A percentile compares a stretch with the other conserved stretches of the same genome.
phyloP scores from a whole-genome alignment of 257 asterid genomes.

The Penstemon barbatus region DNA sequence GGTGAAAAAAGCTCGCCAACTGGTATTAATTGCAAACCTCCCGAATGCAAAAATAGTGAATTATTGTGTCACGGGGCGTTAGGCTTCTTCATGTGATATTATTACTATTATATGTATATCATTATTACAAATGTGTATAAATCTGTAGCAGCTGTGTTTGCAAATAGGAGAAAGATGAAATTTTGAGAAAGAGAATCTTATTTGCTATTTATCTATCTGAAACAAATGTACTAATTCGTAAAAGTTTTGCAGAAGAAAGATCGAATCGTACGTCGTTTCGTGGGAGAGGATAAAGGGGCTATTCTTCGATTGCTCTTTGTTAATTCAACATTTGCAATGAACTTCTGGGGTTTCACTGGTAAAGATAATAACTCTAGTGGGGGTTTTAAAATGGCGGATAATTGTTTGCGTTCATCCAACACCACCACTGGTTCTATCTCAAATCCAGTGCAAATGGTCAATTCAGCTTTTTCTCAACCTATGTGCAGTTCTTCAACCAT shows the following conservation, averaged over 20 bases:
- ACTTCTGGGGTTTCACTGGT: conserved; percentile 52
- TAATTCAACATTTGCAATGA: conserved; percentile 35
- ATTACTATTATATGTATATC: conserved; percentile 18
- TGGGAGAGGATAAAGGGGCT: conserved; percentile 8
- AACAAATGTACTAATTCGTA: no score
- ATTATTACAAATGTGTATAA: conserved; percentile 26
- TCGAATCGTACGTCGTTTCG: neutral
- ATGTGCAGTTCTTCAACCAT: conserved; percentile 47
- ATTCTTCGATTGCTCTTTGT: neutral
- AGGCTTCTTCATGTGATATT: conserved; percentile 41
- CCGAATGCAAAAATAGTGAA: conserved; percentile 29
- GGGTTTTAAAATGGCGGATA: conserved; percentile 47
- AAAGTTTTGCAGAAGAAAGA: no score
- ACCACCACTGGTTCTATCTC: no score
- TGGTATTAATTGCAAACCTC: neutral
- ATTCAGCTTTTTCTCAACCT: conserved; percentile 45
- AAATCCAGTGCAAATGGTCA: neutral
- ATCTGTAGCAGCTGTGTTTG: neutral
- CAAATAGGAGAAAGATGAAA: conserved; percentile 31
- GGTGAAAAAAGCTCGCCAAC: conserved; percentile 37
- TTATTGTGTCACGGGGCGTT: conserved; percentile 43
- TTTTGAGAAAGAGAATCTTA: no score
- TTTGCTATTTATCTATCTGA: no score
- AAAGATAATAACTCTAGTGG: conserved; percentile 31
- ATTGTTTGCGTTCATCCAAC: no score